Evolutionary conservation across 495 filamentous ascomycete species (phyloP).

Genomic region (Schizothecium vesticola): DNA sequence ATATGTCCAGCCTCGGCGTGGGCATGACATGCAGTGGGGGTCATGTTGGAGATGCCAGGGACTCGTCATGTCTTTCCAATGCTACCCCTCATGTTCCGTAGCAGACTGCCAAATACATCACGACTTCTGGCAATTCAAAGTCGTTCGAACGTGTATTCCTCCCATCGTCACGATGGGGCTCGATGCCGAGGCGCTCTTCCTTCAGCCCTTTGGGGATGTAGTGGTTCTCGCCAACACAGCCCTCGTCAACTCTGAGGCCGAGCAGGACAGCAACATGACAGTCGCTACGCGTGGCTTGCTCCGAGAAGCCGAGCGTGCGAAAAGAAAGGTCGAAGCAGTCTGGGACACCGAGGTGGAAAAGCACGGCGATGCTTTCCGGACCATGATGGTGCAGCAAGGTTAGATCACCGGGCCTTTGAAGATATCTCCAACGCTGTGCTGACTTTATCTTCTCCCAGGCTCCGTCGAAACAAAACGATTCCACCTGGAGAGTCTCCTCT

Average conservation of each 20-base stretch:
- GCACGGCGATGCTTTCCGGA: slow-evolving; percentile 31
- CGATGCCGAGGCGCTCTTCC: slow-evolving; percentile 14
- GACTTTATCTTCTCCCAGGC: background rate
- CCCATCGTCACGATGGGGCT: background rate
- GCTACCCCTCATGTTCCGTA: background rate
- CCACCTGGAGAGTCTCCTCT: slow-evolving; percentile 34
- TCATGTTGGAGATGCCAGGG: background rate
- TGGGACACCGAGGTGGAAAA: slow-evolving; percentile 33
- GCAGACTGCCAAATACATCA: background rate
- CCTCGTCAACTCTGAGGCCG: slow-evolving; percentile 28
- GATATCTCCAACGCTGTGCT: background rate
- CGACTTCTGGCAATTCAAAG: background rate
- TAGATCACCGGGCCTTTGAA: background rate
- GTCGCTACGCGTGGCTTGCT: slow-evolving; percentile 28
- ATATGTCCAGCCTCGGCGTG: background rate
- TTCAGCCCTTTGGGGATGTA: slow-evolving; percentile 35
- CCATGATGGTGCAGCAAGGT: slow-evolving; percentile 34
- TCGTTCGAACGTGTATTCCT: too few species aligned
- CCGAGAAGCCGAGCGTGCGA: slow-evolving; percentile 32
- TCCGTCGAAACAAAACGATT: slow-evolving; percentile 30
- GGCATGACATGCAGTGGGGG: background rate
- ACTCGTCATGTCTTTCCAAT: background rate
- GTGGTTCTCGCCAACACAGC: slow-evolving; percentile 30
- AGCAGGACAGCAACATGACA: slow-evolving; percentile 21
- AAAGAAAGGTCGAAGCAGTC: slow-evolving; percentile 28